phyloP scores from a whole-genome alignment of 1,284 basidiomycete genomes.

The Moniliella sp. region DNA sequence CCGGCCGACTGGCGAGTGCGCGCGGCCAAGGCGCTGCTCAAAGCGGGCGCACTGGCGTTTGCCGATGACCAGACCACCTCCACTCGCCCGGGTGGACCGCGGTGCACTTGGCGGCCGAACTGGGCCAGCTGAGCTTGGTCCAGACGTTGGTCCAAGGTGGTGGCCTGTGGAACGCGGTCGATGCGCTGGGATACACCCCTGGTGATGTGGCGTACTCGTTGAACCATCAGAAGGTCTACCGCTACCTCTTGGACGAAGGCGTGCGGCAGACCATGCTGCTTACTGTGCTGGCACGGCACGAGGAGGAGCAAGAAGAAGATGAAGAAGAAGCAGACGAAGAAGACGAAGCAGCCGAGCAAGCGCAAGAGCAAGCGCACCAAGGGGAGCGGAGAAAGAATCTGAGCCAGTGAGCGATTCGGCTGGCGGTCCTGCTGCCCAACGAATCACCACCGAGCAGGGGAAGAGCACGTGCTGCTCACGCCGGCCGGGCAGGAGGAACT shows the following conservation, averaged over 20 bases:
- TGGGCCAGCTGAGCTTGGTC: slow-evolving; percentile 46
- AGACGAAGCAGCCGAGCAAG: slow-evolving; percentile 6
- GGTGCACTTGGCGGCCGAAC: slow-evolving; percentile 69
- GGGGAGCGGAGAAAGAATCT: slow-evolving; percentile 45
- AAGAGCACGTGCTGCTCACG: slow-evolving; percentile 30
- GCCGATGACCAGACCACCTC: slow-evolving; percentile 46
- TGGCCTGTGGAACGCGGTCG: slow-evolving; percentile 60
- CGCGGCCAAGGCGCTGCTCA: slow-evolving; percentile 1
- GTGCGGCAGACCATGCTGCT: slow-evolving; percentile 19
- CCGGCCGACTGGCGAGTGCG: no score
- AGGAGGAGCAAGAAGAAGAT: slow-evolving; percentile 1
- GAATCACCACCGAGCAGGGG: neutral
- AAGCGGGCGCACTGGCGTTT: slow-evolving; percentile 1
- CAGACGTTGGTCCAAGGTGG: slow-evolving; percentile 54
- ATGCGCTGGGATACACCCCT: slow-evolving; percentile 18
- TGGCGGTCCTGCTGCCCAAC: neutral
- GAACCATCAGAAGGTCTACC: slow-evolving; percentile 16
- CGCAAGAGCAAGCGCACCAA: slow-evolving; percentile 2
- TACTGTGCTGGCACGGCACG: slow-evolving; percentile 14
- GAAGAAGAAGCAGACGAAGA: slow-evolving; percentile 5
- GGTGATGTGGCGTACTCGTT: slow-evolving; percentile 23
- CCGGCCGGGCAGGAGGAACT: slow-evolving; percentile 30
- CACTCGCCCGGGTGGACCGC: slow-evolving; percentile 46
- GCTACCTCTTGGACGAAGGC: slow-evolving; percentile 24
- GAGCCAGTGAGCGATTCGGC: neutral